Conservation (phyloP, 768 basidiomycete genomes). For the Mycena venus region DNA sequence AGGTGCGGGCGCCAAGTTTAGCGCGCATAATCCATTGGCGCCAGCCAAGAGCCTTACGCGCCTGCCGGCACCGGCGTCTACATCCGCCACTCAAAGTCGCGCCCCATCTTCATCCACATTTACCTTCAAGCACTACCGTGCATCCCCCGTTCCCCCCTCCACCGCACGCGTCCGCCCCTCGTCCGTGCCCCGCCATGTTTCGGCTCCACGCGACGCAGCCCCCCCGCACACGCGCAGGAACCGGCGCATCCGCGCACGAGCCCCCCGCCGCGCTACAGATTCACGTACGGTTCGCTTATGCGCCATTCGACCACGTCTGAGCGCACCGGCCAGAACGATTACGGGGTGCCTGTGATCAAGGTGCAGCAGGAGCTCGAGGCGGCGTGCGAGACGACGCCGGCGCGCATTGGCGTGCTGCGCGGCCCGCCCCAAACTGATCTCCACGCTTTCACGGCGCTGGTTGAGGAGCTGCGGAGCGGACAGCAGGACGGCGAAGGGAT, state of each 20-base stretch:
- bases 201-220: background rate
- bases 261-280: background rate
- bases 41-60: too few species aligned
- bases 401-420: background rate
- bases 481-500: background rate
- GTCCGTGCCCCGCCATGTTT: background rate
- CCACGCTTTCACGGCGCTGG: background rate
- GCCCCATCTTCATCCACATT: background rate
- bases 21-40: too few species aligned
- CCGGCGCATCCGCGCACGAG: background rate
- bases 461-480: background rate
- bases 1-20: too few species aligned
- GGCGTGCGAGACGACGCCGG: background rate
- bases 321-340: background rate
- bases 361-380: slow-evolving; percentile 6
- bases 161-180: background rate
- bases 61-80: background rate
- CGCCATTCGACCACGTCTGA: background rate
- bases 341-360: background rate
- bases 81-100: too few species aligned
- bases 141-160: background rate
- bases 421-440: background rate
- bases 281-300: background rate
- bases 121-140: background rate
- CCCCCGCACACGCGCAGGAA: background rate